Evolutionary conservation across 2,329 filamentous ascomycete species (phyloP).

Genomic region (Cryphonectria carpinicola): DNA sequence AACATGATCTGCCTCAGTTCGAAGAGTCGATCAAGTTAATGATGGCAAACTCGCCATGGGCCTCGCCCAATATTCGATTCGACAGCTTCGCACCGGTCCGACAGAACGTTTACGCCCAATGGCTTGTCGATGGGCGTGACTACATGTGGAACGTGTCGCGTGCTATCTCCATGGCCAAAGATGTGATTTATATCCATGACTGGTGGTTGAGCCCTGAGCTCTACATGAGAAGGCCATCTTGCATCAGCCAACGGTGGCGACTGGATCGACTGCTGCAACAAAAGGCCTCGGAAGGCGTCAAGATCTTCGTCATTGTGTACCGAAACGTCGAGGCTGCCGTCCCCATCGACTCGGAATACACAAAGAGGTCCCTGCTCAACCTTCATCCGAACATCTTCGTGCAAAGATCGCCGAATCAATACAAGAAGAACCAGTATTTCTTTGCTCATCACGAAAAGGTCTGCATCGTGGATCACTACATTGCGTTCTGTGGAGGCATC

Average conservation of each 20-base stretch:
- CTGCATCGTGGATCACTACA: slow-evolving; percentile 93
- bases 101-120: slow-evolving; percentile 85
- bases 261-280: slow-evolving; percentile 90
- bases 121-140: slow-evolving; percentile 94
- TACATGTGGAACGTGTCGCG: slow-evolving; percentile 99
- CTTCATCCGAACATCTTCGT: slow-evolving; percentile 96
- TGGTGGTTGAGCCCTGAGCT: slow-evolving; percentile 98
- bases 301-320: slow-evolving; percentile 97
- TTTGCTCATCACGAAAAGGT: slow-evolving; percentile 99
- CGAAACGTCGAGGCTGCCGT: slow-evolving; percentile 96
- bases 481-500: slow-evolving; percentile 93
- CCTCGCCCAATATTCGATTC: slow-evolving; percentile 77
- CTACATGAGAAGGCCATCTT: slow-evolving; percentile 90
- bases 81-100: slow-evolving; percentile 92
- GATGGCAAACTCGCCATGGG: slow-evolving; percentile 80
- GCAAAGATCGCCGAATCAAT: slow-evolving; percentile 93
- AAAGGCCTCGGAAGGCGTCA: slow-evolving; percentile 93
- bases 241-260: slow-evolving; percentile 97
- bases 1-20: slow-evolving; percentile 87
- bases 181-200: slow-evolving; percentile 98
- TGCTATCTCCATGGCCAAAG: slow-evolving; percentile 94
- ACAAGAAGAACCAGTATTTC: slow-evolving; percentile 99
- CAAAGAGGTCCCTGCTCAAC: slow-evolving; percentile 93
- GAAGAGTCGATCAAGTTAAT: slow-evolving; percentile 91
- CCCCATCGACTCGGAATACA: slow-evolving; percentile 97